Evolutionary conservation across 495 filamentous ascomycete species (phyloP), one percentile per base, ranked within the genome.

Genomic region (Tuber brumale): DNA sequence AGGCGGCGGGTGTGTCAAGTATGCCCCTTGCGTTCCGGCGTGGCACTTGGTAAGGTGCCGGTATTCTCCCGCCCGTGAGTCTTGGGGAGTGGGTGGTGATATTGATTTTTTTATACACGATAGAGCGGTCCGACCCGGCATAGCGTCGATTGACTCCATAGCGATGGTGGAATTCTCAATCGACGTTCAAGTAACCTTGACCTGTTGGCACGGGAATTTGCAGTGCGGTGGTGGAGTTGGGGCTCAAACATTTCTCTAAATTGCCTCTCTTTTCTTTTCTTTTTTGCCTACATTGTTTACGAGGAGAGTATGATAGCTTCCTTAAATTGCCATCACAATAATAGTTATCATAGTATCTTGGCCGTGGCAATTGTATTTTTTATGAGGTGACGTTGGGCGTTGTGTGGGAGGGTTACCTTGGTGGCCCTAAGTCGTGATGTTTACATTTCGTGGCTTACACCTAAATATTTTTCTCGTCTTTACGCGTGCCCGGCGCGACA

Each of bases 401-500:
- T 51, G 46, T n/a, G 46, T n/a, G 46, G 46, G 19, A 61, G n/a
- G 27, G 57, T 66, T 66, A 7, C 16, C 12, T 3, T 66, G 4
- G n/a, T 10, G 12, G 57, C 35, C 27, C 57, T 35, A 16, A 3
- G 27, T 66, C 57, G 27, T 66, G 57, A 66, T 66, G 57, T 66
- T 66, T 66, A 66, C 27, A 35, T 66, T 35, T 66, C 57, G 12
- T 66, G 27, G 57, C 18, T 31, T 66, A 4, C 21, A 16, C 51
- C 51, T 27, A 61, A 61, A 16, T 31, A 18, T 66, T 66, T 31
- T n/a, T n/a, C 14, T 57, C 4, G n/a, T 66, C 57, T 66, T 35
- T 35, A 66, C 57, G 57, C 57, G 57, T 66, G 51, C 57, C 27
- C 31, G 57, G 57, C 57, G 57, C 57, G 57, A 66, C 57, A 35